Conservation (phyloP, 352 stramenopile genomes). For the Phytophthora rubi region DNA sequence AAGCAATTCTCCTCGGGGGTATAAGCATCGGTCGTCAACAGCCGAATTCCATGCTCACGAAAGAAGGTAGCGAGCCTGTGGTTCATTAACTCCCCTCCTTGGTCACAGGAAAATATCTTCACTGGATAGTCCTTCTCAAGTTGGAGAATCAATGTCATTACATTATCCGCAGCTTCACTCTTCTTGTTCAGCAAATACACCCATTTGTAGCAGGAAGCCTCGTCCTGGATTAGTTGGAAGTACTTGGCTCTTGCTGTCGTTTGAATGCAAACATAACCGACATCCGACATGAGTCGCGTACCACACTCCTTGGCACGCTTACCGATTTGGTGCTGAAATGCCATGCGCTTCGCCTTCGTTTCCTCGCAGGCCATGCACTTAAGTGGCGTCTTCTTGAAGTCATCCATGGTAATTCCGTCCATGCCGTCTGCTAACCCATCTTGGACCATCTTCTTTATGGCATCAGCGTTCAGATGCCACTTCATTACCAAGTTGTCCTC, state of each 20-base stretch:
- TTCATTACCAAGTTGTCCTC: constrained; percentile 1
- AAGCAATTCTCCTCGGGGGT: background rate
- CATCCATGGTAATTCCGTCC: background rate
- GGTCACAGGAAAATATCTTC: constrained; percentile 14
- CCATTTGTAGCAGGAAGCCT: constrained; percentile 20
- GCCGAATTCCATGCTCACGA: background rate
- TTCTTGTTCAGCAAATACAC: constrained; percentile 9
- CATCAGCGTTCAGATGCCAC: constrained; percentile 2
- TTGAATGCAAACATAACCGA: background rate
- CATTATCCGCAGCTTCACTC: constrained; percentile 8
- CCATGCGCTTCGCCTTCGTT: constrained; percentile 1
- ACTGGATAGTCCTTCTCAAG: background rate
- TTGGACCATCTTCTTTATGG: constrained; percentile 1
- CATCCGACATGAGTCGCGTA: constrained; percentile 1
- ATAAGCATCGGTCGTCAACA: background rate
- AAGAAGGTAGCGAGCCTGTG: constrained; percentile 1
- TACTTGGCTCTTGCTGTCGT: background rate
- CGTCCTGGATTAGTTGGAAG: constrained; percentile 20
- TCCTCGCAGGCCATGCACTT: background rate
- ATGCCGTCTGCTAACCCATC: background rate
- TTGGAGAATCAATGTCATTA: constrained; percentile 2
- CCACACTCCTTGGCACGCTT: background rate
- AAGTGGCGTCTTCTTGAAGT: background rate
- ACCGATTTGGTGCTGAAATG: background rate
- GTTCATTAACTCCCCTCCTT: constrained; percentile 12